These are phyloP conservation scores for Aureobasidium lini DNA, from an alignment of 2,329 filamentous ascomycete species.

Conservation along the genomic window DNA sequence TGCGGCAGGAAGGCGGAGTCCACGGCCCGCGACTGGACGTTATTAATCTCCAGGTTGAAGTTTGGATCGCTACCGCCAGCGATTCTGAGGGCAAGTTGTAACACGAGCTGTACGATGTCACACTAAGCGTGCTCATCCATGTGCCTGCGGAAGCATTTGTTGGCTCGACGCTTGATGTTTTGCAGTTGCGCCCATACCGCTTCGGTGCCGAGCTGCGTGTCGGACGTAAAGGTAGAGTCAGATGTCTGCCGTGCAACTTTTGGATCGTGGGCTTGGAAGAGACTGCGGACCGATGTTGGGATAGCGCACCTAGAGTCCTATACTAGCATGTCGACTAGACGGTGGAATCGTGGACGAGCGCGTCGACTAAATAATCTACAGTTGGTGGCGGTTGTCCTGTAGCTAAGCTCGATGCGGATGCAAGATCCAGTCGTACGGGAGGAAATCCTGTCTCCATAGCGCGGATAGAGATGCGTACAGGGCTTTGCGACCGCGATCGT, in stretches of 20 bases:
- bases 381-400: background rate
- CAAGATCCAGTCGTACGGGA: background rate
- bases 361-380: background rate
- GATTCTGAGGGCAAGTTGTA: background rate
- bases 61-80: background rate
- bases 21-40: background rate
- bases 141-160: background rate
- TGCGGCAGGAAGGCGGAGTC: background rate
- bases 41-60: background rate
- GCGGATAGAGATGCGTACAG: background rate
- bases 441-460: background rate
- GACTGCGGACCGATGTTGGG: background rate
- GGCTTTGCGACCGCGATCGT: background rate
- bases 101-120: background rate
- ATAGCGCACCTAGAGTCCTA: background rate
- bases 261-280: background rate
- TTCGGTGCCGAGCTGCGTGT: background rate
- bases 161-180: background rate
- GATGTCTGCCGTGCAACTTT: background rate
- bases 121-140: background rate
- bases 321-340: no score
- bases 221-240: background rate
- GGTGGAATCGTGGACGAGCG: background rate
- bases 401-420: background rate
- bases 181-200: background rate